These are phyloP conservation scores for Xylaria sp. DNA, from an alignment of 2,329 filamentous ascomycete species.

Conservation along the genomic window DNA sequence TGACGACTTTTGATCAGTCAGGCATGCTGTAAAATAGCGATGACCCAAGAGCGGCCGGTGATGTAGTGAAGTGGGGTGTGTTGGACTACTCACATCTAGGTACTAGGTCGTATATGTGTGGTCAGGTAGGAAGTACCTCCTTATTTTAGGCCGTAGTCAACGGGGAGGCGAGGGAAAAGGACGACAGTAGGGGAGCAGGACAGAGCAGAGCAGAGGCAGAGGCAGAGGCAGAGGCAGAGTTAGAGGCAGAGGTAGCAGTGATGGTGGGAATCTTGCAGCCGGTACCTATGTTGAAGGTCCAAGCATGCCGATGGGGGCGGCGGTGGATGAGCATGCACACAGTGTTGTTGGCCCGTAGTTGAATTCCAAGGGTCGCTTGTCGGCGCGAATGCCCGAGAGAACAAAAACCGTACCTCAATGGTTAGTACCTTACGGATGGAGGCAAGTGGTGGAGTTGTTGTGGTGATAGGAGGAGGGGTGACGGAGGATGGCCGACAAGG, in stretches of 20 bases:
- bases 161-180: constrained; percentile 13
- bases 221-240: neutral
- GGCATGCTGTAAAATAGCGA: constrained; percentile 35
- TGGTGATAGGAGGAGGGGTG: constrained; percentile 23
- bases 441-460: constrained; percentile 32
- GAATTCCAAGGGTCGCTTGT: constrained; percentile 30
- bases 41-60: constrained; percentile 33
- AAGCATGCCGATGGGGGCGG: constrained; percentile 36
- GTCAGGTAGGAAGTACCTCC: constrained; percentile 18
- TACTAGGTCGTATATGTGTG: constrained; percentile 12
- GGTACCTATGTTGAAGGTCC: constrained; percentile 31
- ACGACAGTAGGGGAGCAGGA: constrained; percentile 1
- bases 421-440: constrained; percentile 31
- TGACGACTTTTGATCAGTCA: constrained; percentile 35
- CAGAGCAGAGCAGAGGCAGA: too few relatives aligned
- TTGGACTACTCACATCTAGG: constrained; percentile 27
- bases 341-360: constrained; percentile 29
- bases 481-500: constrained; percentile 1
- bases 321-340: constrained; percentile 35
- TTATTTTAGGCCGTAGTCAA: constrained; percentile 25
- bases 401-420: constrained; percentile 24
- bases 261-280: constrained; percentile 32
- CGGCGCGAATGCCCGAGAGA: constrained; percentile 29
- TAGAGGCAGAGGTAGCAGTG: constrained; percentile 5
- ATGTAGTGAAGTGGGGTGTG: constrained; percentile 36